Evolutionary conservation across 2,329 filamentous ascomycete species (phyloP).

Genomic region (Aspergillus uvarum): DNA sequence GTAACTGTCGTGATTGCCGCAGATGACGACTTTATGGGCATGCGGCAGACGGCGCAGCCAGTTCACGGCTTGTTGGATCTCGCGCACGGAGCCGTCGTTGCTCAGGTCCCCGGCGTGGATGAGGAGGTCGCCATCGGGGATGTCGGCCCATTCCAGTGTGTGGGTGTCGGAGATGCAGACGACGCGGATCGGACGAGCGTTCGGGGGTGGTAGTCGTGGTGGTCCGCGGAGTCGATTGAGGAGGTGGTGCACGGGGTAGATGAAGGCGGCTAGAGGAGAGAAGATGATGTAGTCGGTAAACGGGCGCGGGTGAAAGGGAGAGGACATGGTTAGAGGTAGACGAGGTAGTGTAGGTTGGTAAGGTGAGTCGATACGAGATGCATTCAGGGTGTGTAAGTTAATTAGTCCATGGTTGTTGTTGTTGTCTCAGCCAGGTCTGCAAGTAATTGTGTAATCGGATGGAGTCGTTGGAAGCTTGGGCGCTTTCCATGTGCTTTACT

Average conservation of each 20-base stretch:
- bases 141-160: conserved; percentile 49
- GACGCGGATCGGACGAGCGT: conserved; percentile 62
- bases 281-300: conserved; percentile 63
- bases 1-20: conserved; percentile 86
- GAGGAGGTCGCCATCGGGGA: conserved; percentile 75
- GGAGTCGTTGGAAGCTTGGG: background rate
- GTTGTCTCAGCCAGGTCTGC: background rate
- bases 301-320: conserved; percentile 51
- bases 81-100: conserved; percentile 66
- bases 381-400: background rate
- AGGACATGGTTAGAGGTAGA: conserved; percentile 28
- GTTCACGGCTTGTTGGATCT: conserved; percentile 80
- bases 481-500: background rate
- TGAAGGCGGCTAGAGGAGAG: conserved; percentile 66
- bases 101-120: conserved; percentile 88
- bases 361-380: background rate
- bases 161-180: conserved; percentile 94
- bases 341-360: background rate
- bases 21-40: conserved; percentile 74
- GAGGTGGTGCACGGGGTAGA: conserved; percentile 62
- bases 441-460: background rate
- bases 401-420: background rate
- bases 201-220: conserved; percentile 59
- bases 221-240: conserved; percentile 67
- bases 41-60: conserved; percentile 77